Conservation (phyloP, 495 filamentous ascomycete species). For the Articulospora tetracladia region DNA sequence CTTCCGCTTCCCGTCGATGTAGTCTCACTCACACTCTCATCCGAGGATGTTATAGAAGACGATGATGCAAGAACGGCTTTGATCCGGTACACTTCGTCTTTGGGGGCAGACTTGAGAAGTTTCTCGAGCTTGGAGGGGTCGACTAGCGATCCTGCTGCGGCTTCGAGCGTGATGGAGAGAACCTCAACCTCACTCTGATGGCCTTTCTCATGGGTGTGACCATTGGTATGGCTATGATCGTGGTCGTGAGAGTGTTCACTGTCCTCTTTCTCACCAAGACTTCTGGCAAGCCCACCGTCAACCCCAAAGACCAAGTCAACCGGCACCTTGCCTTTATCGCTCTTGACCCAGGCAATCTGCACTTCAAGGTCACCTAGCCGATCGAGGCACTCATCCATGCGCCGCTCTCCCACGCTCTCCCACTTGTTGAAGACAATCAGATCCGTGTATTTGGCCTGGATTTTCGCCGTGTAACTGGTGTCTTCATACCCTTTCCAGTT, state of each 20-base stretch:
- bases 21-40: constrained; percentile 37
- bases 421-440: constrained; percentile 95
- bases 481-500: constrained; percentile 97
- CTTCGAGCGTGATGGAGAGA: constrained; percentile 64
- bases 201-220: constrained; percentile 36
- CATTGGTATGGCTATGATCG: constrained; percentile 33
- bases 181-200: constrained; percentile 92
- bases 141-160: constrained; percentile 38
- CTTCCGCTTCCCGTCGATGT: constrained; percentile 19
- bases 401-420: constrained; percentile 67
- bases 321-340: constrained; percentile 68
- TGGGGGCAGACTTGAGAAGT: constrained; percentile 67
- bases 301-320: constrained; percentile 80
- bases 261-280: constrained; percentile 38
- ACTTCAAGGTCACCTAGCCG: constrained; percentile 82
- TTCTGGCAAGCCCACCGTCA: constrained; percentile 71
- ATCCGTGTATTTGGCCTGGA: constrained; percentile 89
- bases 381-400: constrained; percentile 80
- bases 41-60: constrained; percentile 53
- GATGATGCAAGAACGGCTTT: constrained; percentile 74
- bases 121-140: constrained; percentile 61
- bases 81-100: constrained; percentile 93
- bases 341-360: constrained; percentile 75
- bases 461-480: constrained; percentile 79
- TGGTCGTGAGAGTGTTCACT: constrained; percentile 32